Evolutionary conservation across 164 flowering plant species (phyloP).

Genomic region (Cinnamomum micranthum): DNA sequence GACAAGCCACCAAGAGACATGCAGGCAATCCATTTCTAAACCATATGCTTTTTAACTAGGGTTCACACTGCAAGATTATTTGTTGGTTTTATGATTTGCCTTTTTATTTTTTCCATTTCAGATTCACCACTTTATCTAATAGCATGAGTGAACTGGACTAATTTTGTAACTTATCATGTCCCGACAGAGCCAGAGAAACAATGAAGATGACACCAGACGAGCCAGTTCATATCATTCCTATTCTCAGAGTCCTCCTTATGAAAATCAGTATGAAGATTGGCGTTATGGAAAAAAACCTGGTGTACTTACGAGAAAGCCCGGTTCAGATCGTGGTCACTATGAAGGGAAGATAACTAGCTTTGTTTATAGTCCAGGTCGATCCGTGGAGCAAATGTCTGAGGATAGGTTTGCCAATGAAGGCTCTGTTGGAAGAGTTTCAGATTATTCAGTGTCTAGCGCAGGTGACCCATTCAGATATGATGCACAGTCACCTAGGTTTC

Average conservation of each 20-base stretch:
- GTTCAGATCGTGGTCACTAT: slow-evolving; percentile 76
- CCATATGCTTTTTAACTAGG: neutral
- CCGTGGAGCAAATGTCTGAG: slow-evolving; percentile 48
- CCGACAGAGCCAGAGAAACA: slow-evolving; percentile 42
- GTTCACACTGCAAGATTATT: neutral
- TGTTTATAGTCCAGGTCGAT: slow-evolving; percentile 66
- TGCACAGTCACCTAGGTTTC: slow-evolving; percentile 62
- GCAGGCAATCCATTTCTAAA: slow-evolving; percentile 39
- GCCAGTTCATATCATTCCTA: slow-evolving; percentile 98
- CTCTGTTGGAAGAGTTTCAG: slow-evolving; percentile 56
- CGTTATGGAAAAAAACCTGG: slow-evolving; percentile 69
- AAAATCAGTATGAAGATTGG: slow-evolving; percentile 92
- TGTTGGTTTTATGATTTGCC: neutral
- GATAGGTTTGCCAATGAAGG: slow-evolving; percentile 81
- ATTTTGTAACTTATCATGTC: slow-evolving; percentile 10
- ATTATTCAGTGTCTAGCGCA: slow-evolving; percentile 62
- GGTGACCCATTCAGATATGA: slow-evolving; percentile 68
- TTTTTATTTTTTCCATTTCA: slow-evolving; percentile 4
- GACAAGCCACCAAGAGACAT: slow-evolving; percentile 75
- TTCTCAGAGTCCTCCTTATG: slow-evolving; percentile 99
- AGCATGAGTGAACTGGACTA: neutral
- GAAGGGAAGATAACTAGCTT: slow-evolving; percentile 69
- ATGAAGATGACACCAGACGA: slow-evolving; percentile 69
- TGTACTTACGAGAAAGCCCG: slow-evolving; percentile 71
- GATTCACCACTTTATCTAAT: neutral